These are phyloP conservation scores for Pholiota microspora DNA, from an alignment of 768 basidiomycete genomes.

Conservation along the genomic window DNA sequence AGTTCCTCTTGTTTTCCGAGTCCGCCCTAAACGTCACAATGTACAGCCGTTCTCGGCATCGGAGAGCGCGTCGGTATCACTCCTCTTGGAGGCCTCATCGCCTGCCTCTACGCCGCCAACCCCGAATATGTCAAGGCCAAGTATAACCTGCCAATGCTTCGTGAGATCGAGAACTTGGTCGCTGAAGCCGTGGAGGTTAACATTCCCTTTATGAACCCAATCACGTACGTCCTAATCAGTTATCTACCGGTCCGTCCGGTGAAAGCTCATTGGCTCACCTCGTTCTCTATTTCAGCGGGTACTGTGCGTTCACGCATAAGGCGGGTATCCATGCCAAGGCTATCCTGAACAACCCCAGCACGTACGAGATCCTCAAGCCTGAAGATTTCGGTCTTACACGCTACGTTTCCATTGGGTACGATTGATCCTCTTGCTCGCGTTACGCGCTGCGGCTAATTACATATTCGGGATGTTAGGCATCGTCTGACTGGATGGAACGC, in stretches of 20 bases:
- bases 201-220: conserved; percentile 95
- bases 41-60: conserved; percentile 87
- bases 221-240: conserved; percentile 55
- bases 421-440: background rate
- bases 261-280: background rate
- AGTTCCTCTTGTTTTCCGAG: background rate
- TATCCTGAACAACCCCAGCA: conserved; percentile 96
- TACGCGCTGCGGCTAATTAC: background rate
- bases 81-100: conserved; percentile 93
- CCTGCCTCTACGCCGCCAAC: conserved; percentile 94
- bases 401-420: conserved; percentile 94
- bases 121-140: conserved; percentile 99
- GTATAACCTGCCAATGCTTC: conserved; percentile 96
- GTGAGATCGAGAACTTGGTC: conserved; percentile 98
- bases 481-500: conserved; percentile 99
- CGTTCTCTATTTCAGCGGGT: conserved; percentile 58
- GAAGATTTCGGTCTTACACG: conserved; percentile 98
- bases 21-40: background rate
- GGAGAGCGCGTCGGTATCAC: conserved; percentile 99
- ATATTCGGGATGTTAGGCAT: conserved; percentile 48
- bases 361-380: conserved; percentile 98
- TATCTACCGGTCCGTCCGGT: background rate
- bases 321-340: conserved; percentile 99
- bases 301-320: conserved; percentile 99
- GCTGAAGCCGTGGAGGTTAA: conserved; percentile 98